Evolutionary conservation across 75 land plant species (phyloP).

Genomic region (Pseudotsuga menziesii): DNA sequence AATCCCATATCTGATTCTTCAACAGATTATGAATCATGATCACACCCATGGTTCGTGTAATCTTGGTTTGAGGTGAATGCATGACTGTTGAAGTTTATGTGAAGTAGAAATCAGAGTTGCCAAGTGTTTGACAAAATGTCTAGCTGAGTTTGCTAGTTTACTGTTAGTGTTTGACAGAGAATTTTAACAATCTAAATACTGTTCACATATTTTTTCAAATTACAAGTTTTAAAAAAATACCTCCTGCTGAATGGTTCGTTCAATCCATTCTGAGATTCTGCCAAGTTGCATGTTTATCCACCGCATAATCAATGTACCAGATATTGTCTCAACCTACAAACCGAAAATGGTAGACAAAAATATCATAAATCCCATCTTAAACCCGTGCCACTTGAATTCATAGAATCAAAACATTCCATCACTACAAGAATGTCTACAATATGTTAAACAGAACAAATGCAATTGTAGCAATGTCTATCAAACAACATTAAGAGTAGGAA

Average conservation of each 20-base stretch:
- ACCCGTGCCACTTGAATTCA: neutral
- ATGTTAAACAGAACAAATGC: neutral
- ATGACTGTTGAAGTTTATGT: no score
- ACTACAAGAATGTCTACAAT: neutral
- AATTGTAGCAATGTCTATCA: neutral
- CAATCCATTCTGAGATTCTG: conserved; percentile 80
- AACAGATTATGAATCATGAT: no score
- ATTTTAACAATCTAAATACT: no score
- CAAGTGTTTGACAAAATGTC: no score
- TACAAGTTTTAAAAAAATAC: no score
- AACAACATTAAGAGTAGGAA: neutral
- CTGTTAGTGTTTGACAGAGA: no score
- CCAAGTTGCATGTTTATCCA: conserved; percentile 89
- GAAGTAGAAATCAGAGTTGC: no score
- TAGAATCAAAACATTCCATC: neutral
- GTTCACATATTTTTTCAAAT: no score
- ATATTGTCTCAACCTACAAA: conserved; percentile 45
- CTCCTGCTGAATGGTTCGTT: conserved; percentile 74
- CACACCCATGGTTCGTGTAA: no score
- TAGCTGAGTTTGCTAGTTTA: no score
- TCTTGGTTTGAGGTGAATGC: no score
- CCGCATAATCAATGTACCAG: conserved; percentile 66
- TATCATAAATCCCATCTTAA: neutral
- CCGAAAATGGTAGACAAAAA: neutral
- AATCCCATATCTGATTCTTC: no score